Percentiles rank a stretch among this genome's conserved stretches.
Evolutionary conservation across 257 asterid species (phyloP).

Genomic region (Ilex asprella): DNA sequence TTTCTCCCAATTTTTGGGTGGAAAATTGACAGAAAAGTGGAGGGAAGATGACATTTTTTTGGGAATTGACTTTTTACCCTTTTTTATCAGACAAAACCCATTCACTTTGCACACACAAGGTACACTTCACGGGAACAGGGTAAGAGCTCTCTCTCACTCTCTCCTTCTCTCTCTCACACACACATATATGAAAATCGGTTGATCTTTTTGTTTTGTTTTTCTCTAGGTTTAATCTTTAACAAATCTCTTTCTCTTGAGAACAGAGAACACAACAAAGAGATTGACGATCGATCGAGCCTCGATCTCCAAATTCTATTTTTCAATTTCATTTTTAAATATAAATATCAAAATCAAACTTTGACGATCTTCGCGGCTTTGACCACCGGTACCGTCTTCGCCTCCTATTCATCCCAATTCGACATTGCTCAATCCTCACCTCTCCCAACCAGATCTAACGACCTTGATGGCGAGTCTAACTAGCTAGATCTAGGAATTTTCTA

Average conservation of each 20-base stretch:
- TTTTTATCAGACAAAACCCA: too few relatives aligned
- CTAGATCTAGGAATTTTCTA: slow-evolving; percentile 31
- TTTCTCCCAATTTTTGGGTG: too few relatives aligned
- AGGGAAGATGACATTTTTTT: too few relatives aligned
- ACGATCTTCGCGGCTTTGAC: slow-evolving; percentile 78
- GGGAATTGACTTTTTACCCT: too few relatives aligned
- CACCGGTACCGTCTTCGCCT: slow-evolving; percentile 38
- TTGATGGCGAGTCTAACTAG: slow-evolving; percentile 26
- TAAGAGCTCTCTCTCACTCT: too few relatives aligned
- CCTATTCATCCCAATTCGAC: slow-evolving; percentile 1
- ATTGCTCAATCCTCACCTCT: slow-evolving; percentile 37
- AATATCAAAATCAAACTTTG: slow-evolving; percentile 32
- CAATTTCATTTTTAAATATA: background rate
- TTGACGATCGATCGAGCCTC: slow-evolving; percentile 6
- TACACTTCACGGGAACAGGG: too few relatives aligned
- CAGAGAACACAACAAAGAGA: too few relatives aligned
- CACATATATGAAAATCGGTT: too few relatives aligned
- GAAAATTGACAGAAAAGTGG: too few relatives aligned
- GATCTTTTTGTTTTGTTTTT: too few relatives aligned
- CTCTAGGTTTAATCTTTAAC: background rate
- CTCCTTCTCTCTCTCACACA: too few relatives aligned
- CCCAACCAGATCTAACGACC: slow-evolving; percentile 18
- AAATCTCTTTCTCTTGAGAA: background rate
- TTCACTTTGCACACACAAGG: too few relatives aligned
- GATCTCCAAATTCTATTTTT: slow-evolving; percentile 3